Conservation (phyloP, 805 yeast species). For the Candida sakaeoensis region DNA sequence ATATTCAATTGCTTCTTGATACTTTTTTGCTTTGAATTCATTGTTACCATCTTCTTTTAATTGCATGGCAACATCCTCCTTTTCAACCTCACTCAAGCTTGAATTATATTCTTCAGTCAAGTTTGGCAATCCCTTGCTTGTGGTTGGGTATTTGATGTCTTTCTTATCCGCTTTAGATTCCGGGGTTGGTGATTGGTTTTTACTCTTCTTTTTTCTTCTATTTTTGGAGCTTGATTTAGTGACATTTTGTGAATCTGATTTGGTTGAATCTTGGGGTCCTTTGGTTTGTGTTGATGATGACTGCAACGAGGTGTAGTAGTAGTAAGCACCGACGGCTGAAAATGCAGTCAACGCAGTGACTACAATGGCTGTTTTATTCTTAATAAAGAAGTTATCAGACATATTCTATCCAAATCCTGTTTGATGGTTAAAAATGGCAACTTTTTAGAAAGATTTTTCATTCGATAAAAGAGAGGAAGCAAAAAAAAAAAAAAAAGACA, state of each 20-base stretch:
- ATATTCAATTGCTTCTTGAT: slow-evolving; percentile 69
- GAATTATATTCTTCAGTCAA: slow-evolving; percentile 45
- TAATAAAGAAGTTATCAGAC: slow-evolving; percentile 37
- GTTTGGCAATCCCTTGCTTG: slow-evolving; percentile 54
- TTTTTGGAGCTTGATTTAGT: slow-evolving; percentile 33
- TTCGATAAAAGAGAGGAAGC: slow-evolving; percentile 2
- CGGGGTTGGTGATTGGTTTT: slow-evolving; percentile 18
- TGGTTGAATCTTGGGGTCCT: slow-evolving; percentile 3
- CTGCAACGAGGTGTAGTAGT: slow-evolving; percentile 36
- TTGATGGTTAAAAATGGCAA: slow-evolving; percentile 1
- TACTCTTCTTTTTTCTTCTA: slow-evolving; percentile 37
- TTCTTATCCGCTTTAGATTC: slow-evolving; percentile 14
- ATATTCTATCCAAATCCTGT: slow-evolving; percentile 10
- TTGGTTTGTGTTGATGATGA: slow-evolving; percentile 5
- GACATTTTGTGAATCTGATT: neutral
- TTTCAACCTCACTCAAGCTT: slow-evolving; percentile 47
- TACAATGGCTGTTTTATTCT: slow-evolving; percentile 60
- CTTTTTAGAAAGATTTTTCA: slow-evolving; percentile 6
- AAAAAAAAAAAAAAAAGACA: neutral
- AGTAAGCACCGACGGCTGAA: slow-evolving; percentile 61
- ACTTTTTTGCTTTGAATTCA: slow-evolving; percentile 66
- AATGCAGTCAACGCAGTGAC: slow-evolving; percentile 62
- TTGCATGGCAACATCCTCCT: slow-evolving; percentile 62
- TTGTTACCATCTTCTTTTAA: slow-evolving; percentile 89
- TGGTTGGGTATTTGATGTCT: slow-evolving; percentile 46